phyloP scores from a whole-genome alignment of 1,284 basidiomycete genomes.

The Chalciporus sp. region DNA sequence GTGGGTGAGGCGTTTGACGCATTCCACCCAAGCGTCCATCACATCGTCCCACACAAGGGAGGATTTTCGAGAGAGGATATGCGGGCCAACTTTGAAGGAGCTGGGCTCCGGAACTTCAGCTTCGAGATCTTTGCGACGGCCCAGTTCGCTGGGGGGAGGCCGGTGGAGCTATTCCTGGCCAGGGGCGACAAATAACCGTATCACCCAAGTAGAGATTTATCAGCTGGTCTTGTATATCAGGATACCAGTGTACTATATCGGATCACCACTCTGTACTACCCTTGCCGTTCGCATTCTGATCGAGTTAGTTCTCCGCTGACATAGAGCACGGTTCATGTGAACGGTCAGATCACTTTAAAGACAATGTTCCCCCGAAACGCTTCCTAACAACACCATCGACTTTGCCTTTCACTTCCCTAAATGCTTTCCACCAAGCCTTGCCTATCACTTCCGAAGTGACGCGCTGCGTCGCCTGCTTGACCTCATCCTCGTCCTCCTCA shows the following conservation, averaged over 20 bases:
- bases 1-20: constrained; percentile 28
- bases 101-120: constrained; percentile 46
- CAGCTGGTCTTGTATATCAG: too few species aligned
- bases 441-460: constrained; percentile 47
- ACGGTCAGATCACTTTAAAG: constrained; percentile 28
- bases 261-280: too few species aligned
- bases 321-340: not conserved
- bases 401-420: constrained; percentile 59
- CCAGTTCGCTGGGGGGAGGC: constrained; percentile 33
- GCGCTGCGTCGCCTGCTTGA: constrained; percentile 33
- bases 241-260: too few species aligned
- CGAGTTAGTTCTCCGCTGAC: too few species aligned
- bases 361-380: constrained; percentile 69
- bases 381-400: constrained; percentile 62
- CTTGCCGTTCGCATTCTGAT: too few species aligned
- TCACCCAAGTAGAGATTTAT: too few species aligned
- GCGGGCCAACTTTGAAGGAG: constrained; percentile 46
- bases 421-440: constrained; percentile 76
- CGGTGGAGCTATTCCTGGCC: constrained; percentile 51
- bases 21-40: constrained; percentile 32
- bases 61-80: constrained; percentile 55
- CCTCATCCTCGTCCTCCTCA: constrained; percentile 45
- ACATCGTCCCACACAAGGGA: constrained; percentile 53
- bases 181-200: constrained; percentile 39
- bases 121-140: constrained; percentile 39